Conservation (phyloP, 2,329 filamentous ascomycete genomes). For the Fusarium tricinctum region DNA sequence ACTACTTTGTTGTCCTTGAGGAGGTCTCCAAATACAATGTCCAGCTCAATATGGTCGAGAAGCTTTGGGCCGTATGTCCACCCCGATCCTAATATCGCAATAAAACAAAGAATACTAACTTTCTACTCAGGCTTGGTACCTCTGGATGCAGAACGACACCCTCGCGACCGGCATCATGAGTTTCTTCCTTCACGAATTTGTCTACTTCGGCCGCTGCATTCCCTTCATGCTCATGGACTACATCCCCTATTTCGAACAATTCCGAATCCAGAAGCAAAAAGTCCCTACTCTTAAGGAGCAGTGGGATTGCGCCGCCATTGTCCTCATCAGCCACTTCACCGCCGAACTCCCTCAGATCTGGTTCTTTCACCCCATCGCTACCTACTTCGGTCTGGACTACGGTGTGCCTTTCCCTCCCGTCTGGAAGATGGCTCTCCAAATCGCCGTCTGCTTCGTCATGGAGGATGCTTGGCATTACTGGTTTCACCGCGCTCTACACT, state of each 20-base stretch:
- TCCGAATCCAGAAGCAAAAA: slow-evolving; percentile 93
- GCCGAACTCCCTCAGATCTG: slow-evolving; percentile 99
- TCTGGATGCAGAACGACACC: slow-evolving; percentile 97
- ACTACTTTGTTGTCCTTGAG: slow-evolving; percentile 71
- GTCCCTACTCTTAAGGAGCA: slow-evolving; percentile 94
- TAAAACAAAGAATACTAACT: slow-evolving; percentile 36
- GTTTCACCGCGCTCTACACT: slow-evolving; percentile 92
- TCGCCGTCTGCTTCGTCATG: slow-evolving; percentile 92
- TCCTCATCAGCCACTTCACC: slow-evolving; percentile 95
- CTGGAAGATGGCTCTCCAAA: slow-evolving; percentile 91
- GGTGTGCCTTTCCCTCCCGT: slow-evolving; percentile 89
- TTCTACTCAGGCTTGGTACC: slow-evolving; percentile 83
- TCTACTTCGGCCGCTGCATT: slow-evolving; percentile 93
- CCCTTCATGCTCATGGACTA: slow-evolving; percentile 94
- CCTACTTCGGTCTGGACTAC: slow-evolving; percentile 90
- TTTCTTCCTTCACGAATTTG: slow-evolving; percentile 91
- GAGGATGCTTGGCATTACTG: slow-evolving; percentile 99
- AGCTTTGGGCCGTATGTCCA: slow-evolving; percentile 82
- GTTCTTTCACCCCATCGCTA: slow-evolving; percentile 97
- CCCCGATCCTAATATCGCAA: slow-evolving; percentile 15
- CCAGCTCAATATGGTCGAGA: slow-evolving; percentile 87
- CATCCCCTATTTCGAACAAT: slow-evolving; percentile 89
- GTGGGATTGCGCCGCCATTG: slow-evolving; percentile 92
- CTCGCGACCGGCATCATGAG: slow-evolving; percentile 98
- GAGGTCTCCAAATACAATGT: slow-evolving; percentile 82